A percentile compares a stretch with the other conserved stretches of the same genome.
Conservation (phyloP, 2,329 filamentous ascomycete species). For the Calonectria crousiana region DNA sequence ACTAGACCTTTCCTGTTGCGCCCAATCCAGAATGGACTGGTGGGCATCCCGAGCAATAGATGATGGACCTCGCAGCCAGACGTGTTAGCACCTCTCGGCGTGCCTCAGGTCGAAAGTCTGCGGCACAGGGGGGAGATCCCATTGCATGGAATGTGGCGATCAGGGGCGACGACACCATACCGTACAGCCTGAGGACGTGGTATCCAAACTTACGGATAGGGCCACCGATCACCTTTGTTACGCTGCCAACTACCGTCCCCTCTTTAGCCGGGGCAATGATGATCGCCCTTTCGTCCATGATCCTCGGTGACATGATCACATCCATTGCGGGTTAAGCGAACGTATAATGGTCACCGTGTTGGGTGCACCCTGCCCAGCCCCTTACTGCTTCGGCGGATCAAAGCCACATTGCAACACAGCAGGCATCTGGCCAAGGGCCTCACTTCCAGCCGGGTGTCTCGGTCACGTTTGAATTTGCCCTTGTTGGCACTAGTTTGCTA, state of each 20-base stretch:
- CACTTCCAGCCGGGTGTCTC: background rate
- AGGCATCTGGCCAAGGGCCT: background rate
- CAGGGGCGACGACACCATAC: conserved; percentile 18
- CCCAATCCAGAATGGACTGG: conserved; percentile 13
- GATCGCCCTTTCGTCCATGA: conserved; percentile 9
- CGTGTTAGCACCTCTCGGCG: background rate
- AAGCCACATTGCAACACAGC: background rate
- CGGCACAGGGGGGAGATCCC: conserved; percentile 21
- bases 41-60: background rate
- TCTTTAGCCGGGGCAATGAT: conserved; percentile 13
- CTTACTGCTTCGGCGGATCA: conserved; percentile 15
- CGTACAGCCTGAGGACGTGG: conserved; percentile 1
- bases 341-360: conserved; percentile 10
- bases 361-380: conserved; percentile 4
- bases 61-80: conserved; percentile 7
- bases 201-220: conserved; percentile 8
- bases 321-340: conserved; percentile 16
- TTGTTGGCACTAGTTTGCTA: background rate
- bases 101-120: conserved; percentile 5
- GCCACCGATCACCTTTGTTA: background rate
- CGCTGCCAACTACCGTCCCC: conserved; percentile 15
- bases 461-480: conserved; percentile 3
- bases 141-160: conserved; percentile 27
- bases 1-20: conserved; percentile 5
- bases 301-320: conserved; percentile 10